Evolutionary conservation across 2,329 filamentous ascomycete species (phyloP).

Genomic region (Aspergillus carbonarius): DNA sequence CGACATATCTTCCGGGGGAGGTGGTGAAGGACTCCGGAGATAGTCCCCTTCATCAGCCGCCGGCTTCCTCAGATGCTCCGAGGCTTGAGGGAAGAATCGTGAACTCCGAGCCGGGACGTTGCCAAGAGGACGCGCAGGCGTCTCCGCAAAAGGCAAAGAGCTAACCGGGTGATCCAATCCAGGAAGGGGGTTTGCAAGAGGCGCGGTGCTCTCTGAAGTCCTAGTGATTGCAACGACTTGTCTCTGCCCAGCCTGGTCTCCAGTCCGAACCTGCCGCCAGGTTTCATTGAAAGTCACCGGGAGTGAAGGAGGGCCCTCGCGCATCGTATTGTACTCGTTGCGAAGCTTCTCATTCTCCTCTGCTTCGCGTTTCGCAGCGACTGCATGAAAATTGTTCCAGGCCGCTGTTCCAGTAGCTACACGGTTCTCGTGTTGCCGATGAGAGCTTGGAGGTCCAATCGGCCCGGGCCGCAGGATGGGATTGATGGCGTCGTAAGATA

Average conservation of each 20-base stretch:
- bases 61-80: constrained; percentile 37
- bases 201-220: constrained; percentile 25
- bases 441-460: constrained; percentile 46
- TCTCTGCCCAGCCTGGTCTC: constrained; percentile 42
- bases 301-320: constrained; percentile 36
- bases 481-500: constrained; percentile 39
- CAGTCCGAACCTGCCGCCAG: constrained; percentile 47
- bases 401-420: constrained; percentile 32
- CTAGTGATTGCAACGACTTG: constrained; percentile 40
- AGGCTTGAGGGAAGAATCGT: constrained; percentile 48
- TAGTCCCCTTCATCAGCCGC: constrained; percentile 32
- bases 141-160: constrained; percentile 37
- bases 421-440: constrained; percentile 33
- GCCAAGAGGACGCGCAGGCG: constrained; percentile 33
- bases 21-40: constrained; percentile 48
- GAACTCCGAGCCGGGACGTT: constrained; percentile 45
- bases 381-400: constrained; percentile 47
- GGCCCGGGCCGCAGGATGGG: constrained; percentile 46
- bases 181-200: constrained; percentile 34
- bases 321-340: constrained; percentile 39
- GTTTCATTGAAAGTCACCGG: constrained; percentile 45
- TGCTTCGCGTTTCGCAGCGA: constrained; percentile 41
- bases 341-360: constrained; percentile 43
- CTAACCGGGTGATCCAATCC: constrained; percentile 39
- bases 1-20: constrained; percentile 58